Percentiles rank a stretch among this genome's conserved stretches.
Evolutionary conservation across 2,329 filamentous ascomycete species (phyloP).

Genomic region (Tolypocladium cylindrosporum): DNA sequence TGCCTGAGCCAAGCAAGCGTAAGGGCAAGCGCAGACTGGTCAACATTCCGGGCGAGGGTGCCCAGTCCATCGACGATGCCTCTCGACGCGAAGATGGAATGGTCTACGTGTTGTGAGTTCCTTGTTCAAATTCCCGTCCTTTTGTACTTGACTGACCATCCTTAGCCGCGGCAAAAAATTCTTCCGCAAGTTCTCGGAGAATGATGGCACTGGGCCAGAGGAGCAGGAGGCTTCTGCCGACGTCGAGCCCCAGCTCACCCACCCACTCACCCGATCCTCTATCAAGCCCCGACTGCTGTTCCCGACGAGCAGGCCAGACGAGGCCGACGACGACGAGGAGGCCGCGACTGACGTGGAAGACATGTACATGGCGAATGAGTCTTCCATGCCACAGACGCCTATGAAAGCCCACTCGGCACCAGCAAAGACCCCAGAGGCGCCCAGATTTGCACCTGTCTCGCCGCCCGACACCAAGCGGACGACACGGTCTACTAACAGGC

Average conservation of each 20-base stretch:
- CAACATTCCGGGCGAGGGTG: slow-evolving; percentile 45
- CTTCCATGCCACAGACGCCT: slow-evolving; percentile 23
- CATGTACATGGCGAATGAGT: slow-evolving; percentile 18
- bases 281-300: slow-evolving; percentile 67
- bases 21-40: slow-evolving; percentile 47
- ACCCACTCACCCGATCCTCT: slow-evolving; percentile 53
- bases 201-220: slow-evolving; percentile 16
- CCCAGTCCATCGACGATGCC: slow-evolving; percentile 51
- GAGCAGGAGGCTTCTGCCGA: slow-evolving; percentile 23
- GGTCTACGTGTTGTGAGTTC: slow-evolving; percentile 66
- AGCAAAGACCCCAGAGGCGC: slow-evolving; percentile 41
- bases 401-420: slow-evolving; percentile 18
- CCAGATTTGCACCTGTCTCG: slow-evolving; percentile 46
- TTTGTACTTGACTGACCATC: slow-evolving; percentile 4
- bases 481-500: slow-evolving; percentile 46
- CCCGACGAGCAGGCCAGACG: slow-evolving; percentile 37
- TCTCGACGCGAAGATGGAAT: slow-evolving; percentile 60
- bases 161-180: slow-evolving; percentile 68
- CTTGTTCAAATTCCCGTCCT: not conserved
- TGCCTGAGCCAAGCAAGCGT: slow-evolving; percentile 31
- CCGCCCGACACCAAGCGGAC: slow-evolving; percentile 53
- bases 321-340: slow-evolving; percentile 47
- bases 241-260: slow-evolving; percentile 21
- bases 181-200: slow-evolving; percentile 56
- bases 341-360: slow-evolving; percentile 49